Evolutionary conservation across 2,329 filamentous ascomycete species (phyloP).

Genomic region (Ophiostoma perfectum): DNA sequence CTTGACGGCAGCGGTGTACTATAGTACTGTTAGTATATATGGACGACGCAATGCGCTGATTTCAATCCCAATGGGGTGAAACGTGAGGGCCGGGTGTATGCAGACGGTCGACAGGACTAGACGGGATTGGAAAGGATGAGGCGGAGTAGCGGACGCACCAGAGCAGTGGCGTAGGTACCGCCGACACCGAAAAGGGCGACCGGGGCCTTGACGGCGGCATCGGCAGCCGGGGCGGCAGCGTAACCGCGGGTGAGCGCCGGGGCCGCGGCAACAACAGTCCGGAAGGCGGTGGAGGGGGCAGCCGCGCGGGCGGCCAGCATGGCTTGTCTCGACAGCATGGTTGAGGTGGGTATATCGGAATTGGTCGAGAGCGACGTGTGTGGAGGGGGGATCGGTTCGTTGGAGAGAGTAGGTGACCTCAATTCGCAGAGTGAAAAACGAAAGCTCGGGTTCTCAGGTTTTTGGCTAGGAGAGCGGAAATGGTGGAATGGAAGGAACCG

Average conservation of each 20-base stretch:
- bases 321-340: constrained; percentile 57
- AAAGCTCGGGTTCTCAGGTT: constrained; percentile 27
- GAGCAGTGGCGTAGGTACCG: constrained; percentile 95
- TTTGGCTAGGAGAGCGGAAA: constrained; percentile 24
- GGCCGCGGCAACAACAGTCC: constrained; percentile 53
- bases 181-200: constrained; percentile 91
- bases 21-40: constrained; percentile 35
- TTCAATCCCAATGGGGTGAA: no score
- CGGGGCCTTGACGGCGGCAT: constrained; percentile 73
- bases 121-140: neutral
- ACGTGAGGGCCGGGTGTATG: no score
- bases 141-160: constrained; percentile 61
- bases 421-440: constrained; percentile 21
- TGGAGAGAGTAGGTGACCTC: constrained; percentile 12
- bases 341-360: neutral
- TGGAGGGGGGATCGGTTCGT: neutral
- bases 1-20: constrained; percentile 98
- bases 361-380: neutral
- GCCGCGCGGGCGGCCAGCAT: constrained; percentile 48
- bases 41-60: neutral
- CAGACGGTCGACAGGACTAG: no score
- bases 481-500: constrained; percentile 25
- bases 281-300: constrained; percentile 44
- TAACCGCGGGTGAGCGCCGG: constrained; percentile 81
- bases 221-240: constrained; percentile 60